Conservation (phyloP, 2,329 filamentous ascomycete genomes). For the Cladosporium velox region DNA sequence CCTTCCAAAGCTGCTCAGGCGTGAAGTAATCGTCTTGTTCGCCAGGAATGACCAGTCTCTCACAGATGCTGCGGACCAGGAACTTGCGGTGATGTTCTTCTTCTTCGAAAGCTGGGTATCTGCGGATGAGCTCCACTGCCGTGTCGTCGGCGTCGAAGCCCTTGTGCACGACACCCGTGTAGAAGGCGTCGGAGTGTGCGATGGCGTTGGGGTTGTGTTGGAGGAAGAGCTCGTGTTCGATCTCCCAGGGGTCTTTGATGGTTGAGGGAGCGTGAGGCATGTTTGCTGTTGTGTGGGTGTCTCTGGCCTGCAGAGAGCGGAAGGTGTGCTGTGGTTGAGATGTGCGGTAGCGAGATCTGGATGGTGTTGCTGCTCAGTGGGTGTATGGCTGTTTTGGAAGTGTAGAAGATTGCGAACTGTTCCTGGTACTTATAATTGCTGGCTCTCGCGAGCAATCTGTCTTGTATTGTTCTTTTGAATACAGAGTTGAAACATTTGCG, state of each 20-base stretch:
- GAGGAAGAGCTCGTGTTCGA: neutral
- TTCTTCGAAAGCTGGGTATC: slow-evolving; percentile 12
- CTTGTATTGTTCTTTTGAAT: neutral
- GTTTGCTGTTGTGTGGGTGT: neutral
- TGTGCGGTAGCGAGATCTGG: neutral
- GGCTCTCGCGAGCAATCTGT: neutral
- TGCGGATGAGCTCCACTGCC: neutral
- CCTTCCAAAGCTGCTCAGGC: slow-evolving; percentile 7
- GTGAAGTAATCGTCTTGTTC: neutral
- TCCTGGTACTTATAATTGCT: neutral
- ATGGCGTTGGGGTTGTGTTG: neutral
- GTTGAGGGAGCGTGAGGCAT: neutral
- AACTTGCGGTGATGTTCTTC: neutral
- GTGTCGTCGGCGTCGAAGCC: slow-evolving; percentile 6
- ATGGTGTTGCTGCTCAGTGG: neutral
- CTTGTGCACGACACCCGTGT: neutral
- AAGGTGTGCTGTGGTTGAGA: neutral
- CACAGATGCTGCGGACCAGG: neutral
- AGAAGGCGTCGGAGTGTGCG: neutral
- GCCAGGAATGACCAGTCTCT: neutral
- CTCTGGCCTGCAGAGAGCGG: neutral
- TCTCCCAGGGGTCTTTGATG: slow-evolving; percentile 10
- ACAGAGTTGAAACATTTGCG: neutral
- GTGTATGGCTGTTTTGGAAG: neutral
- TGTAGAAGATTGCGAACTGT: neutral